Evolutionary conservation across 2,329 filamentous ascomycete genomes (phyloP).

Genomic region (Scolecobasidium constrictum): DNA sequence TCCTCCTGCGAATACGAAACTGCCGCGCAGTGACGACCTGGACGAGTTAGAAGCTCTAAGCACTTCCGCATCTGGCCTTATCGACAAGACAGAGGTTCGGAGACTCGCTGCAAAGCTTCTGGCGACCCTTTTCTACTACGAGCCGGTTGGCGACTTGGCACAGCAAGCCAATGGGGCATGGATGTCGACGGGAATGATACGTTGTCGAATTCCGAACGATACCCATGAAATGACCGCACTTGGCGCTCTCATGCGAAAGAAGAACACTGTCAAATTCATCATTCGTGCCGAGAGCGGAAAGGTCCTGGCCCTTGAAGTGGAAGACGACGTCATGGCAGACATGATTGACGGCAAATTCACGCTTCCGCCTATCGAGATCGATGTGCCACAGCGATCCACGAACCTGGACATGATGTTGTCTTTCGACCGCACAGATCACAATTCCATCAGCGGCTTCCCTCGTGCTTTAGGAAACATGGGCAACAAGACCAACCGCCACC

Average conservation of each 20-base stretch:
- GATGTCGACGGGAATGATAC: neutral
- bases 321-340: neutral
- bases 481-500: neutral
- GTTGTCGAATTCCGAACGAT: conserved; percentile 1
- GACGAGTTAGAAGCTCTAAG: neutral
- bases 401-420: conserved; percentile 1
- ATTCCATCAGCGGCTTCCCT: conserved; percentile 2
- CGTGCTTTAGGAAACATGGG: neutral
- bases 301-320: neutral
- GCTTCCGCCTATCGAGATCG: neutral
- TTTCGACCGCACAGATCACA: neutral
- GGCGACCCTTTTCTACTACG: conserved; percentile 6
- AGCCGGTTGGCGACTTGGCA: neutral
- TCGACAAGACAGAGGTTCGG: neutral
- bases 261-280: neutral
- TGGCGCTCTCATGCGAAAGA: conserved; percentile 2
- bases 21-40: neutral
- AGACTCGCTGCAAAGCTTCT: conserved; percentile 1
- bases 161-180: neutral
- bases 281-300: neutral
- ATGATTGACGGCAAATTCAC: neutral
- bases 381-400: neutral
- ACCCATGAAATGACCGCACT: neutral
- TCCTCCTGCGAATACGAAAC: neutral
- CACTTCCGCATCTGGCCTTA: neutral